Conservation (phyloP, 345 rosid genomes). For the Angophora floribunda region DNA sequence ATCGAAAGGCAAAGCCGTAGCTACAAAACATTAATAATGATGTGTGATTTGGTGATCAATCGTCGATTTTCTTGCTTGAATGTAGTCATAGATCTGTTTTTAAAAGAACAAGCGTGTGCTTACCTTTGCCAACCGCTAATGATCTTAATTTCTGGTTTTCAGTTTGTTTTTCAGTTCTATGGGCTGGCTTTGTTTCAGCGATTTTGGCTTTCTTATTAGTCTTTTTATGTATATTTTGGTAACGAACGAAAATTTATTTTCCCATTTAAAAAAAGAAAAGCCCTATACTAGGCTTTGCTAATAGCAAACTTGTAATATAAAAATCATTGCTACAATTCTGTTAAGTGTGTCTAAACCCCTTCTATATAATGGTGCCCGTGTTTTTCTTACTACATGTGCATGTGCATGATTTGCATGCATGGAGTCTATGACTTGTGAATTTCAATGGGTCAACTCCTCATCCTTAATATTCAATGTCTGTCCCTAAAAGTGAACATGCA, state of each 20-base stretch:
- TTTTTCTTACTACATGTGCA: background rate
- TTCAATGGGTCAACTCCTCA: background rate
- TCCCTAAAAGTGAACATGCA: background rate
- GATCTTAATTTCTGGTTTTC: background rate
- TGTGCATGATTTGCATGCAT: background rate
- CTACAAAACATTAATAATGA: background rate
- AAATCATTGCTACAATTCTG: background rate
- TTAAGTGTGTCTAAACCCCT: background rate
- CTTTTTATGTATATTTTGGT: background rate
- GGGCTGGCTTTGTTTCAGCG: background rate
- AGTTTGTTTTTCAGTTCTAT: background rate
- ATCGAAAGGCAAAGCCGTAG: fast-evolving
- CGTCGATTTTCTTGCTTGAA: fast-evolving
- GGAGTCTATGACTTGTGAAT: background rate
- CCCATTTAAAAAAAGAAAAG: background rate
- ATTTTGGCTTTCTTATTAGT: background rate
- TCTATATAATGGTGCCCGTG: background rate
- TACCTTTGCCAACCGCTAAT: fast-evolving
- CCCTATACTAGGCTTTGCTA: background rate
- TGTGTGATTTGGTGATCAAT: fast-evolving
- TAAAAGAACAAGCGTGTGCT: background rate
- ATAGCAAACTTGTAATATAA: background rate
- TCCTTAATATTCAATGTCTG: background rate
- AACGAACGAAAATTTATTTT: background rate
- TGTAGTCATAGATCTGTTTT: background rate